Percentiles rank a stretch among this genome's conserved stretches.
These are phyloP conservation scores for Dactylis glomerata DNA, from an alignment of 176 grass and related monocot genomes.

Conservation along the genomic window DNA sequence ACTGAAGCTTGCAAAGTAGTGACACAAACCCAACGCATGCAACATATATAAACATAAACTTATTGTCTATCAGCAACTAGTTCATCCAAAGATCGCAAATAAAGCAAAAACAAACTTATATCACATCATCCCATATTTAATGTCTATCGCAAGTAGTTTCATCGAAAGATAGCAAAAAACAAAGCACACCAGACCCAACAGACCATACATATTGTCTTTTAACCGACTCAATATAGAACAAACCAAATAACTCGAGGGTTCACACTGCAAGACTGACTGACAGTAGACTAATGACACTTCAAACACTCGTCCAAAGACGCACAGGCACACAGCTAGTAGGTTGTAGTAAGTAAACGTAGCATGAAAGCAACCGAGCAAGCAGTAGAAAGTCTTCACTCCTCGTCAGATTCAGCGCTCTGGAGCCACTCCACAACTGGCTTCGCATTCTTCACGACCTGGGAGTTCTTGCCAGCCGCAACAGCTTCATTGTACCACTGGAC, in stretches of 20 bases:
- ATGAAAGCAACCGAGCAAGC: not conserved
- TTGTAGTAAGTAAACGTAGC: not conserved
- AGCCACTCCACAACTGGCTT: slow-evolving; percentile 84
- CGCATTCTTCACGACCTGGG: slow-evolving; percentile 51
- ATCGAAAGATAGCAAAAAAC: not conserved
- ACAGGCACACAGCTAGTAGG: not conserved
- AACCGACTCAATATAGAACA: not conserved
- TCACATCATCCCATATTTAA: no score
- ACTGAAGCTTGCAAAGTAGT: no score
- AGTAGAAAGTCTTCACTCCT: slow-evolving; percentile 33
- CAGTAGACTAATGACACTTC: not conserved
- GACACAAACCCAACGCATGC: no score
- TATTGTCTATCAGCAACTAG: no score
- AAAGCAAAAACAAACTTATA: no score
- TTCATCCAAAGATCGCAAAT: no score
- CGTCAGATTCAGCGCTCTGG: slow-evolving; percentile 65
- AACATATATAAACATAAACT: no score
- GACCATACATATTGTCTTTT: not conserved
- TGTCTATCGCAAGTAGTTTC: not conserved
- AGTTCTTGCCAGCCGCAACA: slow-evolving; percentile 40
- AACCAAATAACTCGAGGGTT: not conserved
- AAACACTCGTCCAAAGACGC: not conserved
- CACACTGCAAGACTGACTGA: not conserved
- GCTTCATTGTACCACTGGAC: slow-evolving; percentile 61
- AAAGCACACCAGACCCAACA: not conserved